phyloP scores from a whole-genome alignment of 2,329 filamentous ascomycete genomes.

The Paecilomyces fulvus region DNA sequence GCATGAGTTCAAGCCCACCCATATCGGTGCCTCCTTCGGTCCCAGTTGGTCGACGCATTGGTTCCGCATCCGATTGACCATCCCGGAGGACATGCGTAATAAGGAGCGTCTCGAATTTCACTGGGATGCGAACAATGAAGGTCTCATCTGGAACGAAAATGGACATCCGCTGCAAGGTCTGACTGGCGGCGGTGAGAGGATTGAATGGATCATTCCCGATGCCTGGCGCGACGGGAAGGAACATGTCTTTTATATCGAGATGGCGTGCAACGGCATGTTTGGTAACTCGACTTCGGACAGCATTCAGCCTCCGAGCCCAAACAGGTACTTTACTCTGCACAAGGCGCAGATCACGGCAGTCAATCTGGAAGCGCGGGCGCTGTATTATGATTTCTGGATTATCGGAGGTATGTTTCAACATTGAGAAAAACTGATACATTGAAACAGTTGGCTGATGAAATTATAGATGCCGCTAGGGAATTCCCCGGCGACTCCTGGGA shows the following conservation, averaged over 20 bases:
- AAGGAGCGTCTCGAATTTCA: constrained; percentile 87
- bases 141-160: constrained; percentile 84
- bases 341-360: constrained; percentile 83
- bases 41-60: constrained; percentile 97
- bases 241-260: constrained; percentile 90
- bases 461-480: constrained; percentile 72
- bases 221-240: constrained; percentile 75
- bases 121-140: constrained; percentile 93
- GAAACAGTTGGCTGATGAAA: constrained; percentile 2
- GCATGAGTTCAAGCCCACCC: constrained; percentile 67
- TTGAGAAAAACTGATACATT: background rate
- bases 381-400: constrained; percentile 93
- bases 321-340: constrained; percentile 67
- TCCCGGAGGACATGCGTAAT: constrained; percentile 63
- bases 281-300: constrained; percentile 78
- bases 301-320: constrained; percentile 81
- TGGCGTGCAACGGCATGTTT: constrained; percentile 99
- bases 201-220: constrained; percentile 84
- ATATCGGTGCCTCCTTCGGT: constrained; percentile 72
- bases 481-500: constrained; percentile 85
- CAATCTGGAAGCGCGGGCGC: constrained; percentile 71
- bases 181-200: constrained; percentile 78
- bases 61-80: constrained; percentile 76
- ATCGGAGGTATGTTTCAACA: constrained; percentile 46
- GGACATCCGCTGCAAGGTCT: constrained; percentile 87